Conservation (phyloP, 2,329 filamentous ascomycete species). For the Boeremia lycopersici region DNA sequence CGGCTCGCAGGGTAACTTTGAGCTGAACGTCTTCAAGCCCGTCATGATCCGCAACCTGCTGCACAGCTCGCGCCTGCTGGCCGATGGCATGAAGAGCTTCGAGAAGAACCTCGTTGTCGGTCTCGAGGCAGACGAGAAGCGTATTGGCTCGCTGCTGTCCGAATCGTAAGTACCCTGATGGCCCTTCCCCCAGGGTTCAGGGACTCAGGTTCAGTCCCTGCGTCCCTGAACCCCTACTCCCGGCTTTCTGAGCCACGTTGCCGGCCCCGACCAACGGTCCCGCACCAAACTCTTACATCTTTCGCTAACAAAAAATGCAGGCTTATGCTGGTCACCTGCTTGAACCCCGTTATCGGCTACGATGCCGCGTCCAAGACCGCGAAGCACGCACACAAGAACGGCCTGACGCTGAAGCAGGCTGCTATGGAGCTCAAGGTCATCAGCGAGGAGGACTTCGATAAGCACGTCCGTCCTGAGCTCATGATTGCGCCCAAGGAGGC, state of each 20-base stretch:
- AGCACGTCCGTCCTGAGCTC: constrained; percentile 86
- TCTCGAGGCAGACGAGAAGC: constrained; percentile 89
- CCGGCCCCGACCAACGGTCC: no score
- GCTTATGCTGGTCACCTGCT: constrained; percentile 95
- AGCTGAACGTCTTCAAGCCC: constrained; percentile 99
- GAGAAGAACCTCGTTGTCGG: constrained; percentile 90
- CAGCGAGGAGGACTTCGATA: constrained; percentile 87
- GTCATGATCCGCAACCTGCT: constrained; percentile 93
- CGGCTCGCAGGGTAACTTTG: constrained; percentile 97
- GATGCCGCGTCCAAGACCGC: constrained; percentile 44
- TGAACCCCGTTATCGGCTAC: constrained; percentile 38
- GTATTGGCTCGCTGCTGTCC: constrained; percentile 87
- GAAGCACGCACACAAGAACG: constrained; percentile 96
- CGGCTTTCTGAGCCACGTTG: no score
- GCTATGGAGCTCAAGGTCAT: constrained; percentile 92
- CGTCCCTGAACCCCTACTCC: background rate
- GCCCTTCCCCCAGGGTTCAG: background rate
- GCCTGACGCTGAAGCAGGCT: constrained; percentile 87
- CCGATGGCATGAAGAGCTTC: constrained; percentile 93
- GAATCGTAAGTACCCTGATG: constrained; percentile 72
- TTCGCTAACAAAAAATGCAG: constrained; percentile 54
- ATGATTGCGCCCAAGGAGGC: constrained; percentile 83
- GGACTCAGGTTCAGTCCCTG: background rate
- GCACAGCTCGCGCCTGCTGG: constrained; percentile 85
- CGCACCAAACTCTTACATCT: background rate